Base-by-base conservation (phyloP, 768 basidiomycete species). In the Mycena indigotica region DNA sequence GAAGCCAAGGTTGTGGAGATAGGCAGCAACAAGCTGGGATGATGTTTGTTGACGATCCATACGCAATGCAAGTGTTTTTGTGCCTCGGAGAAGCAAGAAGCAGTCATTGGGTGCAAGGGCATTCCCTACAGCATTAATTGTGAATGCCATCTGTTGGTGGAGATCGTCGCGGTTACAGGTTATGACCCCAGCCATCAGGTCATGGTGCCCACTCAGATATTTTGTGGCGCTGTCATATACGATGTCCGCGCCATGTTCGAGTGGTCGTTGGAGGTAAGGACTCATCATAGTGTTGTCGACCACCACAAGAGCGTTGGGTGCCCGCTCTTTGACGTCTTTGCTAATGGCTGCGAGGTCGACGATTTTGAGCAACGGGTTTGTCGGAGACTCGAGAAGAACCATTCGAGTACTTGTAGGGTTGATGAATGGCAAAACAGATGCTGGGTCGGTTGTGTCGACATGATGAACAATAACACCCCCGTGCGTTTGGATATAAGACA, bases 271-370 rank as follows among this genome's bases (percentile, higher is more conserved):
- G 6, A 98, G 80, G 73, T 98, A 98, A 16, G 97, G 96, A 69
- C 95, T 97, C 96, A 98, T 98, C 97, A 98, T 98, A 58, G 97
- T 98, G 70, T 99, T 98, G 72, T 98, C 97, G 21, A 94, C 93
- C 32, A 95, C 90, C 52, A 95, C 76, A 64, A 94, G 65, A 2
- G 93, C 94, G 66, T 90, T 83, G 6, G 88, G 87, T 17, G 88
- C 88, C 49, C 82, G 82, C 66, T 88, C 85, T 68, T 95, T 95
- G 63, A 96, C 91, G 64, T 93, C 81, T 53, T 84, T 80, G 64
- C 88, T 85, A 66, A 99, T 96, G 25, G 78, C 78, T 5, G 88
- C 89, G 50, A 99, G 80, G 73, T 98, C 96, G 19, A 85, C 91
- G 54, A 98, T 91, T 75, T 98, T 98, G 64, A 98, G 85, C 24